Percentiles rank a stretch among this genome's conserved stretches.
Conservation (phyloP, 208 protist species). For the Porcisia deanei region DNA sequence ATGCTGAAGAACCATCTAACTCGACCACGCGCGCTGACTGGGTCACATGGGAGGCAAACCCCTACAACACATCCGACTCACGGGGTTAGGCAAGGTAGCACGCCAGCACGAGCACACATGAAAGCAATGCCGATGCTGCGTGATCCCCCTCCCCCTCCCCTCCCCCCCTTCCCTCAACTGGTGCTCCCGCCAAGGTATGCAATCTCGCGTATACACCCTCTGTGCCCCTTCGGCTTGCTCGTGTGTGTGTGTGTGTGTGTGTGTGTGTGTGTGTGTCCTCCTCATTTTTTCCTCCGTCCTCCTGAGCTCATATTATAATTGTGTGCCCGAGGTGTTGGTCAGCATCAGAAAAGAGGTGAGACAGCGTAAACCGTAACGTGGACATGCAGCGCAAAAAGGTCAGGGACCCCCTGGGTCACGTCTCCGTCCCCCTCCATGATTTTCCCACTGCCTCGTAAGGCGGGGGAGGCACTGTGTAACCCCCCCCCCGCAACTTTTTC, state of each 20-base stretch:
- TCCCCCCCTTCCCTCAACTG: background rate
- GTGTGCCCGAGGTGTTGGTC: background rate
- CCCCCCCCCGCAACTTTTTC: too few relatives aligned
- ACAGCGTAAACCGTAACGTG: background rate
- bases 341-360: too few relatives aligned
- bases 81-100: constrained; percentile 2
- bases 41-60: constrained; percentile 16
- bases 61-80: background rate
- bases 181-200: too few relatives aligned
- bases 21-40: background rate
- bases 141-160: too few relatives aligned
- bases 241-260: background rate
- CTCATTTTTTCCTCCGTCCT: background rate
- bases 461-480: background rate
- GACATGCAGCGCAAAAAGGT: background rate
- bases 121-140: background rate
- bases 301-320: background rate
- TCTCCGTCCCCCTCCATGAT: background rate
- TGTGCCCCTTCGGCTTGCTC: background rate
- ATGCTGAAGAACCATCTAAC: background rate
- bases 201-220: background rate
- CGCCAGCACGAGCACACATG: background rate
- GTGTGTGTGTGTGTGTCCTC: background rate
- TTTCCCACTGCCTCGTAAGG: background rate
- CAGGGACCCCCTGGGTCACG: background rate